phyloP scores from a whole-genome alignment of 176 grass and related monocot genomes.

The Puya raimondii region DNA sequence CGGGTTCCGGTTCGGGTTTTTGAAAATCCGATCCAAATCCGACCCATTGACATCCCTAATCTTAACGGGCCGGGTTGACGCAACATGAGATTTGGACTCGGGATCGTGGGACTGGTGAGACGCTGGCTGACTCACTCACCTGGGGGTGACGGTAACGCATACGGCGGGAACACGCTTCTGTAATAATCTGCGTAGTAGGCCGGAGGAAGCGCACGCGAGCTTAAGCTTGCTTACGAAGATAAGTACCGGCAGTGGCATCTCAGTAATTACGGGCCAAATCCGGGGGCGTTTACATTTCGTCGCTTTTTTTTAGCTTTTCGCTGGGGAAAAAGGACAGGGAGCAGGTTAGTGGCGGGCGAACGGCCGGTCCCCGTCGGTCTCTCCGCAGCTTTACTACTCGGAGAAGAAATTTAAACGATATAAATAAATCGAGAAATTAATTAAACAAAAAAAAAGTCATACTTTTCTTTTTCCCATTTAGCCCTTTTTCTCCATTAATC shows the following conservation, averaged over 20 bases:
- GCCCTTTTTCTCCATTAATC: conserved; percentile 15
- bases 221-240: too few species aligned
- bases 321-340: conserved; percentile 10
- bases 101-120: too few species aligned
- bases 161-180: too few species aligned
- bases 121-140: too few species aligned
- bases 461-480: conserved; percentile 22
- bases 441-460: conserved; percentile 20
- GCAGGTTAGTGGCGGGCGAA: conserved; percentile 20
- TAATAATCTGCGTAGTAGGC: too few species aligned
- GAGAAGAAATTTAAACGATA: conserved; percentile 2
- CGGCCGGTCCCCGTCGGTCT: conserved; percentile 15
- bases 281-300: neutral
- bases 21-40: too few species aligned
- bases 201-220: too few species aligned
- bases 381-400: conserved; percentile 21
- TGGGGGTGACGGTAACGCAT: too few species aligned
- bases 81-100: too few species aligned
- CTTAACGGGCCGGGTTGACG: too few species aligned
- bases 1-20: too few species aligned
- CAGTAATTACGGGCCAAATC: conserved; percentile 1
- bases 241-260: conserved; percentile 2
- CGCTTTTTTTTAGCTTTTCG: neutral
- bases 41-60: too few species aligned
- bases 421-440: conserved; percentile 5